These are phyloP conservation scores for Aotearoamyces nothofagi DNA, from an alignment of 2,329 filamentous ascomycete species.

Conservation along the genomic window DNA sequence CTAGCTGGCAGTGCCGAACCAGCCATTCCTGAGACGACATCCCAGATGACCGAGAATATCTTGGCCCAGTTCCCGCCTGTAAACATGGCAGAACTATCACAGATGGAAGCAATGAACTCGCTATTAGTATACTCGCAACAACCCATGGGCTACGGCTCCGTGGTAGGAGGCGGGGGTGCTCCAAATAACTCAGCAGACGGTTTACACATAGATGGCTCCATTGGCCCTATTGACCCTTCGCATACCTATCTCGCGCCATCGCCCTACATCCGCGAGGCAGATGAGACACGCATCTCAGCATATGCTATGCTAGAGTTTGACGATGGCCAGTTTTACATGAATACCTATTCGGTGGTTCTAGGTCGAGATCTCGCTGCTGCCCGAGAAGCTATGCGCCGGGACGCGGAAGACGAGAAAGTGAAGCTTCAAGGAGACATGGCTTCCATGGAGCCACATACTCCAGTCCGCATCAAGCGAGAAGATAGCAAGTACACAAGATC, in stretches of 20 bases:
- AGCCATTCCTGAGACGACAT: neutral
- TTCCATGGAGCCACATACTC: slow-evolving; percentile 26
- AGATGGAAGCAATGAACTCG: slow-evolving; percentile 1
- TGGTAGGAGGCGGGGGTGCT: neutral
- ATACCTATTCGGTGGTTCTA: slow-evolving; percentile 55
- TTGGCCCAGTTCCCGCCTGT: neutral
- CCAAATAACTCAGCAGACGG: slow-evolving; percentile 1
- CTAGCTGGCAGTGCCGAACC: neutral
- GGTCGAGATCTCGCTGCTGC: slow-evolving; percentile 55
- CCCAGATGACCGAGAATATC: neutral
- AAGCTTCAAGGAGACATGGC: slow-evolving; percentile 33
- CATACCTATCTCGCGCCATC: slow-evolving; percentile 8
- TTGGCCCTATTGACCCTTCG: slow-evolving; percentile 1
- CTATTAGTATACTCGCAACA: neutral
- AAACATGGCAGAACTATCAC: neutral
- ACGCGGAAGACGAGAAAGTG: slow-evolving; percentile 29
- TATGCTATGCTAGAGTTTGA: slow-evolving; percentile 51
- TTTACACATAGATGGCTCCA: slow-evolving; percentile 5
- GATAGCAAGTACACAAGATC: slow-evolving; percentile 32
- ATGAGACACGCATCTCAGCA: slow-evolving; percentile 21
- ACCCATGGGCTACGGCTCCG: neutral
- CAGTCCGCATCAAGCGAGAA: slow-evolving; percentile 30
- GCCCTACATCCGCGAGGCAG: slow-evolving; percentile 6
- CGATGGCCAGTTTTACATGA: slow-evolving; percentile 69
- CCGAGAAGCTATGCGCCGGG: slow-evolving; percentile 29